Evolutionary conservation across 352 stramenopile species (phyloP), one percentile per base, ranked within the genome.

Genomic region (Phytophthora hybrid): DNA sequence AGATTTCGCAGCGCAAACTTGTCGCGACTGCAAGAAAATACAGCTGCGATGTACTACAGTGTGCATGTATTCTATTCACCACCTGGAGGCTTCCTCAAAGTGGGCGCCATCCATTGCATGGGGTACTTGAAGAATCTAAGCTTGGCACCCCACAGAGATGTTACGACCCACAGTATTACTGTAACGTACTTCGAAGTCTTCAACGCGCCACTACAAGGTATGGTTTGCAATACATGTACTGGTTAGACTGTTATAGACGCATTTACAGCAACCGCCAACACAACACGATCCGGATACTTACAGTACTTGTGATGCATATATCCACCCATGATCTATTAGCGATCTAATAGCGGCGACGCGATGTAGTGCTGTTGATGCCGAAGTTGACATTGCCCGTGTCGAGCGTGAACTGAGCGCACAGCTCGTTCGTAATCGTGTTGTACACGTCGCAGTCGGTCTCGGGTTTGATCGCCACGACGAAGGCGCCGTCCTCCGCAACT

Each of bases 361-460:
- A 63, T 1, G 64, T 77, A 13, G 70, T 79, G 26, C 58, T 53
- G 55, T 74, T 79, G 26, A 82, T 68, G 4, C 72, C 67, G 52
- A 82, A 82, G 19, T 72, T 79, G 31, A 67, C 59, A 4, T 47
- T 41, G 3, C 74, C 77, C 39, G 69, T 82, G 23, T 76, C 14
- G 23, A 87, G 72, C 19, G 78, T 80, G 73, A 93, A 90, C 26
- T 65, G 59, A 7, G 78, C 76, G 59, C 82, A 92, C 1, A 92
- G 67, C 8, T 78, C 53, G 55, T 87, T 82, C 5, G 66, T 71
- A 11, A 69, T 74, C 2, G 58, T 67, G 63, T 81, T 77, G 80
- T 93, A 88, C 57, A 91, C 82, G 32, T 91, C 68, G 73, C 91
- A 97, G 65, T 94, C 86, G 8, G 80, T 89, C 6, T 93, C 79